Evolutionary conservation across 306 rosid genomes (phyloP).

Genomic region (Cajanus cajan): DNA sequence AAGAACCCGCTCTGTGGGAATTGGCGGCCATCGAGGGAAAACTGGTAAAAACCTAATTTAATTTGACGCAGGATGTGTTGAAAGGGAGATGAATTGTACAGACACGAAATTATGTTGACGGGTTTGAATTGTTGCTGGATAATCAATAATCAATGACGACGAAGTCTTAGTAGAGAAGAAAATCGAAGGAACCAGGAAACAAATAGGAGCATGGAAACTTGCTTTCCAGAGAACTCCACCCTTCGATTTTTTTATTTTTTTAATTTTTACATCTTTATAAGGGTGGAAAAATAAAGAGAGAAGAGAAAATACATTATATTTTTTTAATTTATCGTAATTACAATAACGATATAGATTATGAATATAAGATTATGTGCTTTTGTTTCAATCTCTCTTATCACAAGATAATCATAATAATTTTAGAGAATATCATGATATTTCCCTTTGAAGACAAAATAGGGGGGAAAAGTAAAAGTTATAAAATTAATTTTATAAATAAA

Average conservation of each 20-base stretch:
- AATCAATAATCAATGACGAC: background rate
- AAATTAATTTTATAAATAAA: too few relatives aligned
- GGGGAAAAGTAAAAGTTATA: too few relatives aligned
- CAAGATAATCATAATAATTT: too few relatives aligned
- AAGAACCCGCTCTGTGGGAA: conserved; percentile 45
- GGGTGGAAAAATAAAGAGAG: background rate
- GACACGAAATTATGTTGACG: background rate
- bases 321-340: too few relatives aligned
- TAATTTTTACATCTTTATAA: too few relatives aligned
- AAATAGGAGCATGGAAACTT: background rate
- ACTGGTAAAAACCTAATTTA: background rate
- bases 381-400: too few relatives aligned
- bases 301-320: too few relatives aligned
- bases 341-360: too few relatives aligned
- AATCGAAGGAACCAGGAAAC: background rate
- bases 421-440: too few relatives aligned
- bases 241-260: background rate
- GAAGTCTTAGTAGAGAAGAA: background rate
- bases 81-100: background rate
- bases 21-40: conserved; percentile 54
- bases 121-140: background rate
- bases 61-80: background rate
- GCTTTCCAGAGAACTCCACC: background rate
- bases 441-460: too few relatives aligned
- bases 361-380: too few relatives aligned